Conservation (phyloP, 164 flowering plant genomes). For the Brasenia schreberi region DNA sequence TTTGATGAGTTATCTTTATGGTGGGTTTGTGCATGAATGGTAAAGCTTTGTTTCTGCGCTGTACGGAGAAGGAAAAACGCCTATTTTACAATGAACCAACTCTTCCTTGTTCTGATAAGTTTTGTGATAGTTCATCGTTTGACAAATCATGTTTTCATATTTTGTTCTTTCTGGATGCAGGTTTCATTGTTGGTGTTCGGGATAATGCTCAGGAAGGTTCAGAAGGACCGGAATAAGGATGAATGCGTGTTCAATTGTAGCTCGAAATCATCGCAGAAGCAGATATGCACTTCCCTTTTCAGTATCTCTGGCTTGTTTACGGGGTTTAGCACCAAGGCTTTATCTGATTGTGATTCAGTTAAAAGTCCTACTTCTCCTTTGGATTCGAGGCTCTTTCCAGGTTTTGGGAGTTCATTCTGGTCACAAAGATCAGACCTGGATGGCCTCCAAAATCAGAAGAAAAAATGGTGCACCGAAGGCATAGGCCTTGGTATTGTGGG, state of each 20-base stretch:
- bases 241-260: not conserved
- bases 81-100: no score
- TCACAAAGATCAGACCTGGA: slow-evolving; percentile 23
- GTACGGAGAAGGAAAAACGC: no score
- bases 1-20: no score
- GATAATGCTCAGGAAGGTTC: not conserved
- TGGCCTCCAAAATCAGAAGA: slow-evolving; percentile 15
- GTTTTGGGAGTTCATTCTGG: slow-evolving; percentile 29
- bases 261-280: not conserved
- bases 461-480: slow-evolving; percentile 45
- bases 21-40: no score
- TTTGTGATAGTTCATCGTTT: no score
- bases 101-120: no score
- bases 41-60: no score
- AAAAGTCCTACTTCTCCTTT: slow-evolving; percentile 83
- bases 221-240: not conserved
- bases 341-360: slow-evolving; percentile 58
- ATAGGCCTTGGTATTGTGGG: slow-evolving; percentile 72
- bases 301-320: slow-evolving; percentile 57
- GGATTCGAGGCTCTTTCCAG: slow-evolving; percentile 44
- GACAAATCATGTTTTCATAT: no score
- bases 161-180: no score
- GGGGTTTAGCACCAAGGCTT: slow-evolving; percentile 39
- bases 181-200: not conserved
- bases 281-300: slow-evolving; percentile 29